Evolutionary conservation across 805 yeast genomes (phyloP).

Genomic region (Myxozyma lipomycoides): DNA sequence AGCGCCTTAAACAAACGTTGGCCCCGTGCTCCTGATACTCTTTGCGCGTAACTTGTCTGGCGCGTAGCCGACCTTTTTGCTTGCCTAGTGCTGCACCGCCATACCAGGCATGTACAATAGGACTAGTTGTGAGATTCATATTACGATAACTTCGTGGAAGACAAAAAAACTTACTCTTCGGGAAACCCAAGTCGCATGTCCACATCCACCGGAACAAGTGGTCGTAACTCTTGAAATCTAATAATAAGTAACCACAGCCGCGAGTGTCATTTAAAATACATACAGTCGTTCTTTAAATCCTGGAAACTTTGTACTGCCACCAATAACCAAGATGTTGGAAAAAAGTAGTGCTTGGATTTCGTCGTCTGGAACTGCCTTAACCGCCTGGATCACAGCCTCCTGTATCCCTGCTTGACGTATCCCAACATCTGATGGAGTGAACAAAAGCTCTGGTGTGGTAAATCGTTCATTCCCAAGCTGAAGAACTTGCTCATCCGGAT

Average conservation of each 20-base stretch:
- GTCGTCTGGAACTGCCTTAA: conserved; percentile 64
- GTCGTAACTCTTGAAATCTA: conserved; percentile 34
- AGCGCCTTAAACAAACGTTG: conserved; percentile 13
- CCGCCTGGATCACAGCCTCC: conserved; percentile 62
- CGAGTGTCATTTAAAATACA: conserved; percentile 2
- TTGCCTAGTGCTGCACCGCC: conserved; percentile 50
- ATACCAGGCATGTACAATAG: conserved; percentile 53
- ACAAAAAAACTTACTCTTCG: conserved; percentile 27
- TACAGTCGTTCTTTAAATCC: conserved; percentile 60
- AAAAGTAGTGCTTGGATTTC: conserved; percentile 60
- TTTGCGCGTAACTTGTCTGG: conserved; percentile 61
- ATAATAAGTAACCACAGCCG: not conserved
- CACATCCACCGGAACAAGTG: conserved; percentile 37
- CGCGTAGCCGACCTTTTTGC: conserved; percentile 39
- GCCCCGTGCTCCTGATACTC: conserved; percentile 84
- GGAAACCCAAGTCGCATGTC: conserved; percentile 35
- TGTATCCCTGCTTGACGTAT: conserved; percentile 75
- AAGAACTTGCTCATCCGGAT: conserved; percentile 50
- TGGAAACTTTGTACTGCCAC: conserved; percentile 73
- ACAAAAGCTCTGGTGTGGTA: conserved; percentile 78
- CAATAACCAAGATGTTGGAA: conserved; percentile 74
- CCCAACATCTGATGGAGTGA: conserved; percentile 79
- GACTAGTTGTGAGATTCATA: conserved; percentile 24
- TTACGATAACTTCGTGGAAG: not conserved
- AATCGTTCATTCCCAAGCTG: conserved; percentile 79